Evolutionary conservation across 2,329 filamentous ascomycete species (phyloP).

Genomic region (Colletotrichum orchidophilum): DNA sequence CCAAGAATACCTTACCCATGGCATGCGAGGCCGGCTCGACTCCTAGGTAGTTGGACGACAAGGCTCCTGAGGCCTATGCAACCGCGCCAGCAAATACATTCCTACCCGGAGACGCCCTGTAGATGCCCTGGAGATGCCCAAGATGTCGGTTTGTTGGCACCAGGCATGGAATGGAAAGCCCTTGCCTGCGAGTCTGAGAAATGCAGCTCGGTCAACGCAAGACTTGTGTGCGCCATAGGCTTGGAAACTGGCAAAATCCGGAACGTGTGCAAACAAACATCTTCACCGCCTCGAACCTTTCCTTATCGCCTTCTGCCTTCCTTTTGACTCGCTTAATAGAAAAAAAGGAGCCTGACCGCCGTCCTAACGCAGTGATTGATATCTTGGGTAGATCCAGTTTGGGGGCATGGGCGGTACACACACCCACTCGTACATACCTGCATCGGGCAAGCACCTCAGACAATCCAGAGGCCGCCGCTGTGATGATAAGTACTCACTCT

Average conservation of each 20-base stretch:
- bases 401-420: background rate
- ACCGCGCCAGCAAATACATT: background rate
- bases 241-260: background rate
- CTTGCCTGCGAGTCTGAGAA: background rate
- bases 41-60: constrained; percentile 19
- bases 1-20: constrained; percentile 32
- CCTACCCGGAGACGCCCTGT: background rate
- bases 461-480: background rate
- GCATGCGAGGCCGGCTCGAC: background rate
- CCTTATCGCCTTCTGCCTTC: background rate
- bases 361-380: background rate
- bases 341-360: background rate
- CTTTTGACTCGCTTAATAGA: background rate
- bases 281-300: constrained; percentile 7
- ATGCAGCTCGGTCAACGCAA: background rate
- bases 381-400: background rate
- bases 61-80: constrained; percentile 1
- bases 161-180: background rate
- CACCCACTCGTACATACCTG: background rate
- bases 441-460: background rate
- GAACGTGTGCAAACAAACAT: background rate
- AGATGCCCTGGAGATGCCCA: background rate
- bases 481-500: background rate
- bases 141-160: background rate
- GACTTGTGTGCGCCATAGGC: background rate